Base-by-base conservation (phyloP, 2,329 filamentous ascomycete species). In the Sclerotinia glacialis region DNA sequence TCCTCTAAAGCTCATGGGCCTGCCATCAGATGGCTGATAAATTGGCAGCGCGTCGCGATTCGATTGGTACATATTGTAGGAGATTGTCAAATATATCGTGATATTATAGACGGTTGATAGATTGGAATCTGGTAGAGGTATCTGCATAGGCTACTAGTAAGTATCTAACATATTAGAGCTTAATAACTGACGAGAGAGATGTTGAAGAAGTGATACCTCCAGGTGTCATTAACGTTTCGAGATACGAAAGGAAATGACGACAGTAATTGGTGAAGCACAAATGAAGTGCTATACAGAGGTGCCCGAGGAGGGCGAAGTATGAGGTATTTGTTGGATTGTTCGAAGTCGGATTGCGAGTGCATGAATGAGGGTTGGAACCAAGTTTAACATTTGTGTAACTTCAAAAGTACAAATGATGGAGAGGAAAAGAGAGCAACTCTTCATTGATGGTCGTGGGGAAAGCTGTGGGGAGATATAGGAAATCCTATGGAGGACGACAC, bases 111-210 rank as follows among this genome's bases (percentile, higher is more conserved):
- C 52, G 18, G 53, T 64, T 8, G 40, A 26, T 31, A 14, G 42
- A 26, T 18, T 49, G 28, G 53, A 49, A 5, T 47, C 52, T 9
- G 62, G 42, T 58, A 49, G 42, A 64, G 62, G 62, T 64, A 64
- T 64, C 52, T 64, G 62, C 62, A 64, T 64, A 64, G 53, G 62
- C 52, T 64, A 21, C 58, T 60, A 49, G 58, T 60, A 64, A 64
- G 62, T 64, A 64, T 58, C 14, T 9, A 34, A 40, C 28, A 28
- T 37, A 64, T 64, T 64, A 64, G 62, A 58, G 26, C 52, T 64
- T 34, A 12, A 58, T 7, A 47, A 58, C 42, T 59, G 40, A 37
- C 18, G 9, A 21, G 37, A 40, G 21, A 47, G 11, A 47, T 58
- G n/a, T 16, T 11, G 52, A 64, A 58, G 52, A 28, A 40, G 31